Base-by-base conservation (phyloP, 306 rosid genomes). In the Rosa rugosa region DNA sequence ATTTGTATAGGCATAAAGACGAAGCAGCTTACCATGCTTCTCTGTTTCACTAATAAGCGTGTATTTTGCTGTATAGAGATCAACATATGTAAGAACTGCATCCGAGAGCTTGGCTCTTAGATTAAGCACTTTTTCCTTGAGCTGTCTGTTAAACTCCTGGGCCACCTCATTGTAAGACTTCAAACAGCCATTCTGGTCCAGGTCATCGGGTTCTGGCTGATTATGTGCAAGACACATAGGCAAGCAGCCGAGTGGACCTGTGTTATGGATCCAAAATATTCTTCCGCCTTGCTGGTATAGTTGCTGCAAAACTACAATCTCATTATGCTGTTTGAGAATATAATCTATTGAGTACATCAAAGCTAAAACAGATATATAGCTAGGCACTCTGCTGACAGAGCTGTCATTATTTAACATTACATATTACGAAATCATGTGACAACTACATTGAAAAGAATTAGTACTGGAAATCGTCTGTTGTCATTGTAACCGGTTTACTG, bases 161-260 rank as follows among this genome's bases (percentile, higher is more conserved):
- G 83, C 81, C 23, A 75, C 42, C 20, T 74, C 77, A 60, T 79
- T 75, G 68, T 62, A 60, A 69, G 80, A 56, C 77, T 79, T 79
- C 46, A 69, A 12, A 53, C 83, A 83, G 56, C 83, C 83, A 6
- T 12, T 69, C 46, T 50, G 38, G 73, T 78, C 86, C 23, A 64
- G 18, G 6, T 69, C 41, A 11, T 18, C 38, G 0, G 51, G 56
- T 46, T 54, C 20, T 20, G 56, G 59, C 18, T 5, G 74, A 8
- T 41, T 40, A 34, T 13, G 22, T 40, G 65, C 69, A 57, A 80
- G 38, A 11, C 12, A 23, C 6, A 2, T 0, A 42, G 83, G 80
- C 80, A 83, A 79, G 83, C 86, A 83, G 10, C 86, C 86, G 3
- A 75, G 13, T 44, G 83, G 83, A 69, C 86, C 83, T 0, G 81